Conservation (phyloP, 1,284 basidiomycete genomes). For the Vanrija sp. region DNA sequence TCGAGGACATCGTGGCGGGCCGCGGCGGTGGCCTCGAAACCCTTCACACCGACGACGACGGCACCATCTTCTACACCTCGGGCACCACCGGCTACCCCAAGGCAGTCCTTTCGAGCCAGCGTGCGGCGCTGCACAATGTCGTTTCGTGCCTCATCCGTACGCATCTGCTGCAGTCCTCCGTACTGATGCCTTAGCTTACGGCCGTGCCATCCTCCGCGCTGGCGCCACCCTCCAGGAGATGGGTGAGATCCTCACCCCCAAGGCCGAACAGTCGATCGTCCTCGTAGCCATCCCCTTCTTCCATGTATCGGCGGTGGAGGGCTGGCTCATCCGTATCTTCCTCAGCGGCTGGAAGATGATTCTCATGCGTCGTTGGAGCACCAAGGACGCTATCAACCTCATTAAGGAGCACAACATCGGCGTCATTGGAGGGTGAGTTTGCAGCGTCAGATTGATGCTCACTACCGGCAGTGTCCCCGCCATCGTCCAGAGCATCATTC, state of each 20-base stretch:
- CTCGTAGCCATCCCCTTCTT: conserved; percentile 40
- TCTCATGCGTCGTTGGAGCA: conserved; percentile 37
- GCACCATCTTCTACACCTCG: conserved; percentile 37
- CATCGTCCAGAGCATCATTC: conserved; percentile 33
- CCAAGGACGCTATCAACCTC: conserved; percentile 28
- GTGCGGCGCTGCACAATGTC: conserved; percentile 8
- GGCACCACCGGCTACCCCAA: conserved; percentile 26
- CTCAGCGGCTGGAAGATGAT: conserved; percentile 33
- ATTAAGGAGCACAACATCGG: conserved; percentile 28
- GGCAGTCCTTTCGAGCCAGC: conserved; percentile 41
- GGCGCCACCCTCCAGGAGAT: conserved; percentile 24
- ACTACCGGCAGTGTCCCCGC: conserved; percentile 34
- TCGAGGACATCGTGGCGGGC: neutral
- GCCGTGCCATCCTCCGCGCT: conserved; percentile 19
- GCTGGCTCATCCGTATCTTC: conserved; percentile 31
- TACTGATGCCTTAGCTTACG: conserved; percentile 20
- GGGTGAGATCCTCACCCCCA: neutral
- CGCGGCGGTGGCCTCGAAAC: conserved; percentile 13
- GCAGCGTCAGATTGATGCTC: conserved; percentile 10
- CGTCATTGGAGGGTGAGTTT: conserved; percentile 38
- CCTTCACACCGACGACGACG: conserved; percentile 35
- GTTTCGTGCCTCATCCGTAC: conserved; percentile 2
- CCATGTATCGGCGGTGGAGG: conserved; percentile 42
- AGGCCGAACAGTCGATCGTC: neutral
- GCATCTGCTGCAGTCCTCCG: neutral